Base-by-base conservation (phyloP, 139 green algal genomes). In the Chlorella ohadii region DNA sequence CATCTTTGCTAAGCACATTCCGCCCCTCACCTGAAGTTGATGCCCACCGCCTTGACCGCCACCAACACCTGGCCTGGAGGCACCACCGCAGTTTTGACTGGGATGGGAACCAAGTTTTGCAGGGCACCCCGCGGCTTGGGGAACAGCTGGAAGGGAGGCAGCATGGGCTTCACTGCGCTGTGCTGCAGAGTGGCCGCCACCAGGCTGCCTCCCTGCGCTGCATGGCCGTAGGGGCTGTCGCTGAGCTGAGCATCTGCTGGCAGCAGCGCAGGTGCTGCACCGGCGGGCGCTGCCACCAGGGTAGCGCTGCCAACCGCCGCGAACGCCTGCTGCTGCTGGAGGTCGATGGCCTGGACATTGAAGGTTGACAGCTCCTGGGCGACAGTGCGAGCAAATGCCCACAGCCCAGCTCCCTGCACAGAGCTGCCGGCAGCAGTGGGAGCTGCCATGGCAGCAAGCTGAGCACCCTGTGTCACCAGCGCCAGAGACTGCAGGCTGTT, bases 51-150 rank as follows among this genome's bases (percentile, higher is more conserved):
- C 63, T 66, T 79, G 11, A 94, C 91, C 7, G 61, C 78, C 63
- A 95, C 80, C 55, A 79, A 64, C 70, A 92, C 63, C 39, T 81
- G 66, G n/a, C 81, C 89, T 34, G 85, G 56, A 23, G 78, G 77
- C 57, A 41, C 15, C 7, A 56, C 31, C 25, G 71, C 17, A 9
- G 16, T 38, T 47, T 59, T 59, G 20, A 86, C 15, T 27, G 27
- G 31, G 64, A 91, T 68, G 25, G 86, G 85, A 17, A 84, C 78
- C 38, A 97, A 85, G 85, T 91, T 93, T 72, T 83, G 75, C 39
- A 96, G 84, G 0, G 93, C 88, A 4, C 93, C 93, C 34, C 93
- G 83, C 12, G 93, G 91, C 27, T 75, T 67, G 0, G 93, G 89
- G 34, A 90, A 76, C 20, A 90, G 66, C 38, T 81, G 81, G 65